A percentile compares a stretch with the other conserved stretches of the same genome.
These are phyloP conservation scores for Solidago caesia DNA, from an alignment of 129 eudicot species.

Conservation along the genomic window DNA sequence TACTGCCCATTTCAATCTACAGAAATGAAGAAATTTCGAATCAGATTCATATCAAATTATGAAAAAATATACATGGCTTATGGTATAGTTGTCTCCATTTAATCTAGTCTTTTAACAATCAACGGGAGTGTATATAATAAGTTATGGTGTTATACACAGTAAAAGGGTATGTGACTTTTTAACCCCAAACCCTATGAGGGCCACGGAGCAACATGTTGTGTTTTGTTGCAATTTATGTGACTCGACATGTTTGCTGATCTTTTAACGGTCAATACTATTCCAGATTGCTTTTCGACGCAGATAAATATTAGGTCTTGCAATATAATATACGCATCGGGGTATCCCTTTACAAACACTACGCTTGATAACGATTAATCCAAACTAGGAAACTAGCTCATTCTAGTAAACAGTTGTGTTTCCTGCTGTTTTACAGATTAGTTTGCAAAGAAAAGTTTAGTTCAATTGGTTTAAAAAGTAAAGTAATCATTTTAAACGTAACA, in stretches of 20 bases:
- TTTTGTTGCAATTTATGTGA: background rate
- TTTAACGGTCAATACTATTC: background rate
- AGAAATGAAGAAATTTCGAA: background rate
- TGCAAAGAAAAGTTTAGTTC: no score
- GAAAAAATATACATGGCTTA: background rate
- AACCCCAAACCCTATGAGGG: background rate
- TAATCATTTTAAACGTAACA: no score
- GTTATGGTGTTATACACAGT: background rate
- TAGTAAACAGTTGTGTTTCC: background rate
- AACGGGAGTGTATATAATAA: no score
- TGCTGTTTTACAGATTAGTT: background rate
- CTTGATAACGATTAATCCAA: no score
- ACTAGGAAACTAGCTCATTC: background rate
- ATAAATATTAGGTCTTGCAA: background rate
- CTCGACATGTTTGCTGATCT: background rate
- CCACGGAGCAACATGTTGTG: background rate
- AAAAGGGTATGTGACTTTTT: background rate
- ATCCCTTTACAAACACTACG: no score
- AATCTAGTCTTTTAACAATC: no score
- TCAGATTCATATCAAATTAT: conserved; percentile 2
- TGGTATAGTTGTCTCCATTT: background rate
- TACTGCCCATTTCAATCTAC: conserved; percentile 97
- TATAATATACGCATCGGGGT: no score
- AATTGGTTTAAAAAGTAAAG: no score
- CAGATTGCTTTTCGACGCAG: background rate